Conservation (phyloP, 2,329 filamentous ascomycete species). For the Xylariaceae sp. region DNA sequence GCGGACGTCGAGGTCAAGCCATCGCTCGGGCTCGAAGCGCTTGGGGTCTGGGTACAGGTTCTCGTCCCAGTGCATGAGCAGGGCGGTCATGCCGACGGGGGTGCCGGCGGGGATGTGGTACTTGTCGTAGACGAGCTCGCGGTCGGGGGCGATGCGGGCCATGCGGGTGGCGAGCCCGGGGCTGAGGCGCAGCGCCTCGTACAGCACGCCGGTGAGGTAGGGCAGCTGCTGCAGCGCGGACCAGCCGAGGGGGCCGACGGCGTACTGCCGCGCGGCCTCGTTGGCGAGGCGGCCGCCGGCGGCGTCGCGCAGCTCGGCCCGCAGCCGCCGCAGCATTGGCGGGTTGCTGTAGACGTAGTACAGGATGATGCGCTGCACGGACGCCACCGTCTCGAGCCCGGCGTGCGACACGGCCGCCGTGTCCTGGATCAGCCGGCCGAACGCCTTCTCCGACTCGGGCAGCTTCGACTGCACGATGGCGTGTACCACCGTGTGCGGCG, state of each 20-base stretch:
- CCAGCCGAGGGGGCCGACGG: slow-evolving; percentile 1
- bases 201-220: slow-evolving; percentile 36
- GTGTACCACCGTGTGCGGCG: slow-evolving; percentile 6
- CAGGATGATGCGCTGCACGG: slow-evolving; percentile 7
- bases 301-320: slow-evolving; percentile 7
- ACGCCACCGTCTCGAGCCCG: slow-evolving; percentile 10
- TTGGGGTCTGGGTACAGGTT: slow-evolving; percentile 12
- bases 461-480: slow-evolving; percentile 9
- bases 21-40: slow-evolving; percentile 22
- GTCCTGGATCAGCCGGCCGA: slow-evolving; percentile 7
- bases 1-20: slow-evolving; percentile 11
- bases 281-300: no score
- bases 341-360: slow-evolving; percentile 11
- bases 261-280: no score
- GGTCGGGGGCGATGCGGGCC: slow-evolving; percentile 32
- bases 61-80: slow-evolving; percentile 18
- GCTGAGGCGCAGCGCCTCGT: slow-evolving; percentile 37
- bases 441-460: slow-evolving; percentile 7
- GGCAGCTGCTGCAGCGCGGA: slow-evolving; percentile 14
- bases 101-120: slow-evolving; percentile 20
- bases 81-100: slow-evolving; percentile 19
- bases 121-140: slow-evolving; percentile 13
- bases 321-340: slow-evolving; percentile 9
- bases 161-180: slow-evolving; percentile 32
- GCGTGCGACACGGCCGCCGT: slow-evolving; percentile 8